Evolutionary conservation across 305 asterid genomes (phyloP).

Genomic region (Plantago coronopus): DNA sequence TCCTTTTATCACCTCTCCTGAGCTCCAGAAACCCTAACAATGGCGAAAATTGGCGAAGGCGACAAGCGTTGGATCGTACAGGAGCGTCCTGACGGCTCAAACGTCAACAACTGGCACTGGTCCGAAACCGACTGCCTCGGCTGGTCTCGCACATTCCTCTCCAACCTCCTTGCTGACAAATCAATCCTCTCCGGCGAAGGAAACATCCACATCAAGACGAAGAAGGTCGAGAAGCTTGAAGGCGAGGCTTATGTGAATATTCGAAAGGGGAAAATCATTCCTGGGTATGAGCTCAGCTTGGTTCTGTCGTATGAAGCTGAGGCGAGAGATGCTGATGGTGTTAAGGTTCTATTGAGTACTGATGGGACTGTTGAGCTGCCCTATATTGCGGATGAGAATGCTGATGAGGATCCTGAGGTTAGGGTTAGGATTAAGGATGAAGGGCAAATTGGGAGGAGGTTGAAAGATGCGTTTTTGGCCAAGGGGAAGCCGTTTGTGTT

Average conservation of each 20-base stretch:
- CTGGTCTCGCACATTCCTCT: slow-evolving; percentile 64
- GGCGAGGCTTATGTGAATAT: slow-evolving; percentile 90
- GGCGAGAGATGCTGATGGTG: slow-evolving; percentile 54
- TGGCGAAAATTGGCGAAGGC: slow-evolving; percentile 87
- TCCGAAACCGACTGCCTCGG: slow-evolving; percentile 75
- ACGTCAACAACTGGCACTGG: slow-evolving; percentile 97
- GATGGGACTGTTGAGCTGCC: slow-evolving; percentile 80
- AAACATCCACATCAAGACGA: slow-evolving; percentile 41
- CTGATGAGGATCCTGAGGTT: slow-evolving; percentile 81
- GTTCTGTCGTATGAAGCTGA: slow-evolving; percentile 70
- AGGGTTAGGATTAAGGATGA: slow-evolving; percentile 60
- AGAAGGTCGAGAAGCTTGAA: slow-evolving; percentile 49
- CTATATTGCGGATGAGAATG: slow-evolving; percentile 81
- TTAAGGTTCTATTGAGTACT: slow-evolving; percentile 31
- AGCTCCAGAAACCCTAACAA: slow-evolving; percentile 9
- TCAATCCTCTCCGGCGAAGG: slow-evolving; percentile 60
- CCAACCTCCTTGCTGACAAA: slow-evolving; percentile 32
- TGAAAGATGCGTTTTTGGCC: slow-evolving; percentile 70
- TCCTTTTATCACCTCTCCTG: neutral
- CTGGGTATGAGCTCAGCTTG: slow-evolving; percentile 71
- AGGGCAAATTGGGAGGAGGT: slow-evolving; percentile 59
- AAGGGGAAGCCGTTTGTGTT: slow-evolving; percentile 83
- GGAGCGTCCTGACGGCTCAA: slow-evolving; percentile 84
- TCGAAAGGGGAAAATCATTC: slow-evolving; percentile 78
- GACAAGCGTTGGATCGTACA: slow-evolving; percentile 94